Evolutionary conservation across 345 rosid species (phyloP), one percentile per base, ranked within the genome.

Genomic region (Abelmoschus esculentus): DNA sequence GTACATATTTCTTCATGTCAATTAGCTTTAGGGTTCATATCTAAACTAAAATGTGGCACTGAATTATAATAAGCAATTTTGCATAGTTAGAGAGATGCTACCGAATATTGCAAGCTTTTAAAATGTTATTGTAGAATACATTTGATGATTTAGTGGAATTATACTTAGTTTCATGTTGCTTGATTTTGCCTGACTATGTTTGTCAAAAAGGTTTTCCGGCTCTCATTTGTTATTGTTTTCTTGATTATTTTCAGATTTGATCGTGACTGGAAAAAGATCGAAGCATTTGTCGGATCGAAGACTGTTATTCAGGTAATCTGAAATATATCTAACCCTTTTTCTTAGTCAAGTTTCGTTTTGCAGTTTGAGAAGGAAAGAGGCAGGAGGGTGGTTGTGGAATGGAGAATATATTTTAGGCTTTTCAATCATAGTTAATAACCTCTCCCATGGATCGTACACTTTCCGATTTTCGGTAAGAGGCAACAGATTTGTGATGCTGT

Each of bases 241-340:
- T 34, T 67, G 54, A 46, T 77, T 66, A 38, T 63, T 18, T 68
- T 50, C 83, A 91, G 97, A 67, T 91, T 91, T 83, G 97, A 91
- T 26, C 91, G 92, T 63, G 97, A 91, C 77, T 91, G 96, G 97
- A 91, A 89, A 74, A 91, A 91, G 78, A 91, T 91, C 59, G 92
- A 91, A 85, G 92, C 97, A 26, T 91, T 91, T 75, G 70, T 89
- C 72, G 97, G 96, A 63, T 89, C 97, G 46, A 91, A 91, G 86
- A 87, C 97, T 58, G 92, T 85, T 71, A 89, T 91, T 74, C 97
- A 91, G 96, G 97, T 89, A 63, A 57, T 32, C n/a, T 60, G 17
- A 66, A 32, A 36, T 6, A 13, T 13, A 50, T 19, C 5, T 5
- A 8, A 56, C 11, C 15, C 15, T 70, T 70, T 57, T 57, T n/a